Base-by-base conservation (phyloP, 2,329 filamentous ascomycete species). In the Fusarium sp. region DNA sequence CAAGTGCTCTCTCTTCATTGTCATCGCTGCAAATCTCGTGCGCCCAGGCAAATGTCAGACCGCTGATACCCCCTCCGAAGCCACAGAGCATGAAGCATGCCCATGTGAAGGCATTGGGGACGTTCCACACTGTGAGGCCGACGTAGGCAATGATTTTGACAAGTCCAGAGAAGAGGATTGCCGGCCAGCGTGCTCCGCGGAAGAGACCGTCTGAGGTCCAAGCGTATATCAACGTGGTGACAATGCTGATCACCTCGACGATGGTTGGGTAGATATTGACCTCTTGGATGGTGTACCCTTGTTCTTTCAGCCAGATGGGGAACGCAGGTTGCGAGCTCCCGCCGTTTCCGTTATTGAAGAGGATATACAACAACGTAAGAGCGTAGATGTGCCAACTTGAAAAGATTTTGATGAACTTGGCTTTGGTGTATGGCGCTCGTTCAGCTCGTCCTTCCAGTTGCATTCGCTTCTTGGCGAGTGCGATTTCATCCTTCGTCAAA, bases 1-100 rank as follows among this genome's bases (percentile, higher is more conserved):
- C 90, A 4, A 94, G 82, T 0, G 92, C 91, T 11, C 91, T 84
- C 81, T 94, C 92, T 76, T 94, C 91, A 62, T 91, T 88, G 63
- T 88, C 86, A 13, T 83, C 85, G 40, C 81, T 82, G 71, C 86
- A 88, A 31, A 88, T 87, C 78, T 88, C 86, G 66, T 88, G 85
- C 1, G 85, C 85, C 86, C 86, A 88, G 0, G 86, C 85, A 68
- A 86, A 87, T 0, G 83, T 84, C 13, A 88, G 75, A 0, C 86
- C 86, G 13, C 84, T 85, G 20, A 87, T 84, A 1, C 86, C 86
- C 1, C 83, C 80, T 0, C 83, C 89, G 61, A 92, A 85, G 0
- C 87, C 87, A 0, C 84, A 83, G 0, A 92, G 81, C 20, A 92
- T 84, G 70, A 88, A 92, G 65, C 89, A 92, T 0, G 87, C 84